phyloP scores from a whole-genome alignment of 108 stramenopile species.

The Fistulifera pelliculosa region DNA sequence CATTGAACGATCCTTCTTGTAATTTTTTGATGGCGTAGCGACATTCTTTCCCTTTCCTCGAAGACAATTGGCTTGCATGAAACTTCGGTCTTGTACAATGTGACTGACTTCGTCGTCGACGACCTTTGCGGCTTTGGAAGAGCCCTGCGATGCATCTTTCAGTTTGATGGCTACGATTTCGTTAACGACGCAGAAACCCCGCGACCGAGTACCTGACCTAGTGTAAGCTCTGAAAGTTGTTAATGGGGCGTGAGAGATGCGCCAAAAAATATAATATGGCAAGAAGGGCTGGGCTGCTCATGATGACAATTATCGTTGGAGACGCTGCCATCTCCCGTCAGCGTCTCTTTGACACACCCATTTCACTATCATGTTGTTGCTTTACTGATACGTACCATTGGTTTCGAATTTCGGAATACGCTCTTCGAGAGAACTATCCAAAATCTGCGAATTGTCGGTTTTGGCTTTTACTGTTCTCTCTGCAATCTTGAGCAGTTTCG shows the following conservation, averaged over 20 bases:
- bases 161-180: constrained; percentile 47
- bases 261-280: no score
- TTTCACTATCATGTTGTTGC: no score
- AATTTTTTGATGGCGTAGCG: constrained; percentile 82
- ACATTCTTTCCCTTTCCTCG: constrained; percentile 61
- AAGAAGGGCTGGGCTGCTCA: no score
- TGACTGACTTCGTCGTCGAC: constrained; percentile 56
- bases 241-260: constrained; percentile 6
- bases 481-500: constrained; percentile 37
- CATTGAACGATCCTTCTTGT: constrained; percentile 41
- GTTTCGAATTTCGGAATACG: constrained; percentile 33
- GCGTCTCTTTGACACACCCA: no score
- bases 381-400: no score
- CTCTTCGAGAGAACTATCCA: constrained; percentile 50
- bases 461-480: constrained; percentile 52
- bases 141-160: not conserved
- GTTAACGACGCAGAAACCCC: constrained; percentile 82
- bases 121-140: not conserved
- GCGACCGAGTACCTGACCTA: constrained; percentile 64
- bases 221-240: constrained; percentile 37
- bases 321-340: no score
- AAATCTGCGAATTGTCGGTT: constrained; percentile 32
- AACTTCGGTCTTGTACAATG: constrained; percentile 67
- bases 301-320: no score
- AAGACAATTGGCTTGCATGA: constrained; percentile 57